Conservation (phyloP, 2,329 filamentous ascomycete genomes). For the Phialophora expanda region DNA sequence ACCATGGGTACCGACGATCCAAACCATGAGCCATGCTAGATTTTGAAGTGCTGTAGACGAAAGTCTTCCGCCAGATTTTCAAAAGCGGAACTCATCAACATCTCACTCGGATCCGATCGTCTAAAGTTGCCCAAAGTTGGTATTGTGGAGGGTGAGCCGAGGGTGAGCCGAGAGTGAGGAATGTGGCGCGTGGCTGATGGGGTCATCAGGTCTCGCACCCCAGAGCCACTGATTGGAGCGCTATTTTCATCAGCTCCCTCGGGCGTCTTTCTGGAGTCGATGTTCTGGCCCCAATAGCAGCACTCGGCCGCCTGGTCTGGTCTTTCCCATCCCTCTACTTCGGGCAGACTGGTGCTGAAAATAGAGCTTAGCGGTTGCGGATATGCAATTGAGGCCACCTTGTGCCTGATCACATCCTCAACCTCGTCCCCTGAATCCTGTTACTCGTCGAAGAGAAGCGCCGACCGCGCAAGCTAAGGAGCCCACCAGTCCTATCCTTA, state of each 20-base stretch:
- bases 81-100: too few relatives aligned
- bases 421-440: conserved; percentile 15
- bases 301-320: conserved; percentile 15
- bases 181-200: too few relatives aligned
- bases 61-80: too few relatives aligned
- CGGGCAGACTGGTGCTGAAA: conserved; percentile 24
- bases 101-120: too few relatives aligned
- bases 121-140: too few relatives aligned
- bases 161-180: too few relatives aligned
- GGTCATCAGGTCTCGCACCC: too few relatives aligned
- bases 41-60: too few relatives aligned
- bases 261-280: not conserved
- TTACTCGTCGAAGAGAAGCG: conserved; percentile 15
- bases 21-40: too few relatives aligned
- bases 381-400: conserved; percentile 20
- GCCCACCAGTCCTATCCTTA: conserved; percentile 9
- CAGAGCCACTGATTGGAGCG: not conserved
- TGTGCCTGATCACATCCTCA: conserved; percentile 17
- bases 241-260: conserved; percentile 10
- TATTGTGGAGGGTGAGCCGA: too few relatives aligned
- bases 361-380: conserved; percentile 26
- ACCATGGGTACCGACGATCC: too few relatives aligned
- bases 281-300: conserved; percentile 19
- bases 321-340: conserved; percentile 17
- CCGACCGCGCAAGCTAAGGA: conserved; percentile 10